Percentiles rank a stretch among this genome's conserved stretches.
Evolutionary conservation across 208 protist genomes (phyloP).

Genomic region (Leishmania arabica): DNA sequence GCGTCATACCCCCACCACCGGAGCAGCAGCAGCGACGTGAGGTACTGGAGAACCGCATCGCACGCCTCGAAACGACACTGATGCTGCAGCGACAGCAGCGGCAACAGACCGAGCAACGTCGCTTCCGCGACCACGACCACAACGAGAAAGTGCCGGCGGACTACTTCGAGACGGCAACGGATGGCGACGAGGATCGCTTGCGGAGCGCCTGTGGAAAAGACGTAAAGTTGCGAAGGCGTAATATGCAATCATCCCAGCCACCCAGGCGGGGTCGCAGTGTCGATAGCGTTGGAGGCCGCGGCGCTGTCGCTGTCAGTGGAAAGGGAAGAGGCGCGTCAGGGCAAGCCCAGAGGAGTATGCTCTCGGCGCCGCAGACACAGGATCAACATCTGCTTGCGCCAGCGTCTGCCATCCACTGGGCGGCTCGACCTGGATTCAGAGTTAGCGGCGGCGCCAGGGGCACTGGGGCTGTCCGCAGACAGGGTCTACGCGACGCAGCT

Average conservation of each 20-base stretch:
- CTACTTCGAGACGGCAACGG: conserved; percentile 2
- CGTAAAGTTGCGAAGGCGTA: background rate
- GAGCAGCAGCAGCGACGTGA: conserved; percentile 9
- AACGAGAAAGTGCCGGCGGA: background rate
- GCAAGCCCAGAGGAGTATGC: background rate
- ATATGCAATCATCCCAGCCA: background rate
- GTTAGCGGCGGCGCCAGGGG: background rate
- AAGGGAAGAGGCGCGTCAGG: background rate
- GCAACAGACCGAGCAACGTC: background rate
- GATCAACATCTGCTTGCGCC: background rate
- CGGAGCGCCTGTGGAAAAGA: background rate
- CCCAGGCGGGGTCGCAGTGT: background rate
- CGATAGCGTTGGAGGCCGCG: background rate
- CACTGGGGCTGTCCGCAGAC: background rate
- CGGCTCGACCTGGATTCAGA: background rate
- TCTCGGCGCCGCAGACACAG: background rate
- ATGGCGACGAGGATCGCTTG: background rate
- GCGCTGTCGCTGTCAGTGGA: background rate
- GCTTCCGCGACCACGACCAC: background rate
- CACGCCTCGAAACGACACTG: background rate
- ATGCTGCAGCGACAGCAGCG: background rate
- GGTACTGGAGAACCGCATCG: conserved; percentile 14
- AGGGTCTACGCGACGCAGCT: background rate
- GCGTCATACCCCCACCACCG: background rate
- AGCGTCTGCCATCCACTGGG: conserved; percentile 1